phyloP scores from a whole-genome alignment of 306 rosid species.

The Cyclanthera cordifolia region DNA sequence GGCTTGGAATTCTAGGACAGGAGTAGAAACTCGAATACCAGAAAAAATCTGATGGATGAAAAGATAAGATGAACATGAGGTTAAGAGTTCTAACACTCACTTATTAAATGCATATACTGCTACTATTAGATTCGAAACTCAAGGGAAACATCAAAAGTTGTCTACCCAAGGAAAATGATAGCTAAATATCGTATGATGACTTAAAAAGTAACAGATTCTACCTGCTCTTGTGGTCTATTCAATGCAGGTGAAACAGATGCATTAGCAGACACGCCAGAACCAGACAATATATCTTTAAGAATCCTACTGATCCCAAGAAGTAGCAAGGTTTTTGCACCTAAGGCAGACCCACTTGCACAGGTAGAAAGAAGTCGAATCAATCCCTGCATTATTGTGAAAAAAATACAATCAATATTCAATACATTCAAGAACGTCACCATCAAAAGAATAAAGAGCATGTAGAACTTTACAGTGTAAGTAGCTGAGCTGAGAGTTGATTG shows the following conservation, averaged over 20 bases:
- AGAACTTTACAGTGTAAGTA: conserved; percentile 70
- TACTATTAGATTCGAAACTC: neutral
- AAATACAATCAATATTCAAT: neutral
- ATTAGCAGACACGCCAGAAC: conserved; percentile 69
- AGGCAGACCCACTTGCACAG: conserved; percentile 95
- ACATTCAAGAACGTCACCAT: neutral
- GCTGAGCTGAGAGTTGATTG: conserved; percentile 91
- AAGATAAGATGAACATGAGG: neutral
- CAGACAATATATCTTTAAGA: conserved; percentile 77
- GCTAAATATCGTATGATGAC: neutral
- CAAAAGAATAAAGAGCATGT: neutral
- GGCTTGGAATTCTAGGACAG: neutral
- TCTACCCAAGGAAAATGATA: neutral
- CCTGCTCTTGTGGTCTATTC: conserved; percentile 90
- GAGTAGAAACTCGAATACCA: neutral
- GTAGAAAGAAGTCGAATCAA: conserved; percentile 92
- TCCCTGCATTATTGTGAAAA: conserved; percentile 46
- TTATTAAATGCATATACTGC: neutral
- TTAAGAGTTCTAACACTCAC: neutral
- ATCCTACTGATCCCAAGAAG: conserved; percentile 90
- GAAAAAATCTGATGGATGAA: neutral
- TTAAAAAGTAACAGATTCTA: conserved; percentile 24
- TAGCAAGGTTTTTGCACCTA: conserved; percentile 80
- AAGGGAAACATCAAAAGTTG: neutral
- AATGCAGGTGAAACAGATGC: conserved; percentile 84